A percentile compares a stretch with the other conserved stretches of the same genome.
Conservation (phyloP, 1,284 basidiomycete genomes). For the Rhizoctonia solani region DNA sequence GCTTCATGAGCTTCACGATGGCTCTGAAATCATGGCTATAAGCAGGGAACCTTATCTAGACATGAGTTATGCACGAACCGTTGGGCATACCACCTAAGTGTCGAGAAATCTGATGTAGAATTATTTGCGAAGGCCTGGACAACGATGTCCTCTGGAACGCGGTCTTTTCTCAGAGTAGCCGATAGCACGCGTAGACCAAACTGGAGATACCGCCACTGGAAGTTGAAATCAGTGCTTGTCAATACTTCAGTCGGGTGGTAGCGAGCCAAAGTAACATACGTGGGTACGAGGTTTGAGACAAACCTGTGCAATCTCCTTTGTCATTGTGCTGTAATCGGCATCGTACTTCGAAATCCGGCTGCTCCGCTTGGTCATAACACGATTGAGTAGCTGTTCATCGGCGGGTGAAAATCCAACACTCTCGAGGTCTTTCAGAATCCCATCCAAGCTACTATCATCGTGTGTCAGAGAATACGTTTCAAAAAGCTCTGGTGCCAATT, state of each 20-base stretch:
- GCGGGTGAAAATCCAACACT: constrained; percentile 53
- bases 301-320: constrained; percentile 42
- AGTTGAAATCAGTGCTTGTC: constrained; percentile 24
- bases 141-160: constrained; percentile 63
- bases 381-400: constrained; percentile 52
- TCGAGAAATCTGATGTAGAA: constrained; percentile 77
- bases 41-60: constrained; percentile 7
- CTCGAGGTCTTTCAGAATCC: constrained; percentile 54
- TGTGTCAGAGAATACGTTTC: constrained; percentile 14
- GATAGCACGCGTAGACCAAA: constrained; percentile 75
- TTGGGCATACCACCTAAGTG: constrained; percentile 74
- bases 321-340: constrained; percentile 55
- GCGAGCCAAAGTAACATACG: constrained; percentile 15
- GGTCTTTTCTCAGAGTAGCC: constrained; percentile 76
- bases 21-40: constrained; percentile 61
- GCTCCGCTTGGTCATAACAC: constrained; percentile 50
- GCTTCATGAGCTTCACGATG: constrained; percentile 72
- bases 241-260: not conserved
- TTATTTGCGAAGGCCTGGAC: constrained; percentile 72
- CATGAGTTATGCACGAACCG: constrained; percentile 49
- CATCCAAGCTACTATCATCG: constrained; percentile 46
- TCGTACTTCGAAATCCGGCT: constrained; percentile 53
- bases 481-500: constrained; percentile 17
- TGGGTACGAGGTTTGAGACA: constrained; percentile 33
- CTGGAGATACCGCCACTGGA: constrained; percentile 88